phyloP scores from a whole-genome alignment of 177 flowering plant genomes.

The Vitis hybrid region DNA sequence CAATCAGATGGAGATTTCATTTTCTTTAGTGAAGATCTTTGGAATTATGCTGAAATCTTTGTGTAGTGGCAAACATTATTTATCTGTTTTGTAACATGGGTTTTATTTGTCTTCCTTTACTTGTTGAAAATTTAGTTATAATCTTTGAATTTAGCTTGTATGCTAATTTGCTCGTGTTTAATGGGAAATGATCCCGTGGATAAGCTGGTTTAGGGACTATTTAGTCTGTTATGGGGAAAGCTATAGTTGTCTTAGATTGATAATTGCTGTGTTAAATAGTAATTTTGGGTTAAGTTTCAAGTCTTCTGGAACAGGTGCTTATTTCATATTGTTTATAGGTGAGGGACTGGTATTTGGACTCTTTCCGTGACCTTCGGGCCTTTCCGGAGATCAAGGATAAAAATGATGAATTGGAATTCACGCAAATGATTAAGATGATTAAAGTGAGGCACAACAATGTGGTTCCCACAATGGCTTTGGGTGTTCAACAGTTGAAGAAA shows the following conservation, averaged over 20 bases:
- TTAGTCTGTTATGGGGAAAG: background rate
- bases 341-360: constrained; percentile 96
- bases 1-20: too few species aligned
- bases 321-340: constrained; percentile 43
- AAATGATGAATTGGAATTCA: constrained; percentile 75
- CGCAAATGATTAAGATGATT: constrained; percentile 87
- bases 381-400: constrained; percentile 73
- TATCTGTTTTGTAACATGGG: too few species aligned
- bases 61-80: background rate
- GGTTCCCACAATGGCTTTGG: constrained; percentile 96
- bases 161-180: background rate
- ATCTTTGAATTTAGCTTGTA: background rate
- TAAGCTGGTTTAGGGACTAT: background rate
- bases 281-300: background rate
- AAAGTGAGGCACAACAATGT: constrained; percentile 96
- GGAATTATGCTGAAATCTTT: too few species aligned
- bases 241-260: background rate
- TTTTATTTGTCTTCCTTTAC: background rate
- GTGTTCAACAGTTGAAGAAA: constrained; percentile 92
- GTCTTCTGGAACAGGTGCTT: background rate
- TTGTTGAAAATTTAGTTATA: background rate
- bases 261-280: background rate
- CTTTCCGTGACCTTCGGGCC: constrained; percentile 79
- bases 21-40: too few species aligned
- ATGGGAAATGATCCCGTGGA: background rate